phyloP scores from a whole-genome alignment of 176 grass and related monocot genomes.

The Chloris gayana region DNA sequence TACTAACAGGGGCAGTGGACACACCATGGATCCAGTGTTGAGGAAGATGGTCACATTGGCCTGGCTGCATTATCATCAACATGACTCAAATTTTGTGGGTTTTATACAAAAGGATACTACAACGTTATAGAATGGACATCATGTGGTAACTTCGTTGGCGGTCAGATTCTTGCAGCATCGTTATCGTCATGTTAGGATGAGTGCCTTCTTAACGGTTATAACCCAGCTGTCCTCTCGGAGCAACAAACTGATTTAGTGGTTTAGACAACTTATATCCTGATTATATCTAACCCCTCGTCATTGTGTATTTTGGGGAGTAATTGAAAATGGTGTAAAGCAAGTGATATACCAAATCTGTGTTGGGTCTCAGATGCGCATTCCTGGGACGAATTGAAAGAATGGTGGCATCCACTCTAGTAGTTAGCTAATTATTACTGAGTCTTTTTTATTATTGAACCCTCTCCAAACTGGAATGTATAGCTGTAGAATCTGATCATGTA shows the following conservation, averaged over 20 bases:
- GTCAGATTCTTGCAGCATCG: constrained; percentile 31
- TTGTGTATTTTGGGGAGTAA: neutral
- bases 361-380: no score
- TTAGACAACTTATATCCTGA: neutral
- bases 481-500: no score
- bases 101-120: constrained; percentile 31
- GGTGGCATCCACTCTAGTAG: no score
- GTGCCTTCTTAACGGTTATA: neutral
- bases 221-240: neutral
- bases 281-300: neutral
- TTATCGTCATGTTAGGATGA: constrained; percentile 5
- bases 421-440: no score
- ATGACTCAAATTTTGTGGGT: constrained; percentile 21
- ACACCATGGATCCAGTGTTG: constrained; percentile 53
- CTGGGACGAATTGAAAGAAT: no score
- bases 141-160: neutral
- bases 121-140: constrained; percentile 12
- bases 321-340: neutral
- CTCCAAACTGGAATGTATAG: no score
- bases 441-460: no score
- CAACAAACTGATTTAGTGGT: constrained; percentile 15
- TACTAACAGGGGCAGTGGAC: constrained; percentile 51
- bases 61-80: constrained; percentile 70
- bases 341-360: neutral
- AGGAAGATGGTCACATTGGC: constrained; percentile 78